phyloP scores from a whole-genome alignment of 2,329 filamentous ascomycete species.

The Alternaria rosae region DNA sequence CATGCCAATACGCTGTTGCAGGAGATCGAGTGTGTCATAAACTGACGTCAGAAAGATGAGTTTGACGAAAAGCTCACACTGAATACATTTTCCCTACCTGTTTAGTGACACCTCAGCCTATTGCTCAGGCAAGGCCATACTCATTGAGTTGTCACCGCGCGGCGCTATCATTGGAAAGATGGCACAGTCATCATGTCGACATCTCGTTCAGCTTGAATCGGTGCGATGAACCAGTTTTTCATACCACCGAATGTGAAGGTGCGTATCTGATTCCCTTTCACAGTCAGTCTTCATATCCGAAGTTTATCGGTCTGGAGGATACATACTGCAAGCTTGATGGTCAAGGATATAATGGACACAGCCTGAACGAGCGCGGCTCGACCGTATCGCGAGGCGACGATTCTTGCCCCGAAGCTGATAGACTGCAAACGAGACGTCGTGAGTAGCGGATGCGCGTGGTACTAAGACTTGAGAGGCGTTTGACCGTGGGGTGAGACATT shows the following conservation, averaged over 20 bases:
- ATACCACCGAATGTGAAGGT: neutral
- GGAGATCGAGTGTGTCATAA: neutral
- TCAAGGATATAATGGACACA: neutral
- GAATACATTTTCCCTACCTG: neutral
- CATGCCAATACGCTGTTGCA: neutral
- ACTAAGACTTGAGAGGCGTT: neutral
- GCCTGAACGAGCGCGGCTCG: neutral
- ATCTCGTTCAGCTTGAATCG: neutral
- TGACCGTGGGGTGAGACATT: neutral
- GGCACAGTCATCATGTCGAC: neutral
- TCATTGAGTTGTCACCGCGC: neutral
- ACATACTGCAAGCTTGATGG: neutral
- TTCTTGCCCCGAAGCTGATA: neutral
- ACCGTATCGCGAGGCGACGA: neutral
- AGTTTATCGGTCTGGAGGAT: neutral
- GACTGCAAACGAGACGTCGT: neutral
- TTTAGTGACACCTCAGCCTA: neutral
- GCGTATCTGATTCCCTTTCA: neutral
- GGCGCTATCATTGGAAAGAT: neutral
- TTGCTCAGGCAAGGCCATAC: neutral
- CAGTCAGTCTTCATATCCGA: neutral
- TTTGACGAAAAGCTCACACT: neutral
- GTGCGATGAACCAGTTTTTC: neutral
- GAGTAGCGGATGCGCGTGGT: neutral
- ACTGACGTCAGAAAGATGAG: neutral